These are phyloP conservation scores for Sungouiella blattae DNA, from an alignment of 805 yeast genomes.

Conservation along the genomic window DNA sequence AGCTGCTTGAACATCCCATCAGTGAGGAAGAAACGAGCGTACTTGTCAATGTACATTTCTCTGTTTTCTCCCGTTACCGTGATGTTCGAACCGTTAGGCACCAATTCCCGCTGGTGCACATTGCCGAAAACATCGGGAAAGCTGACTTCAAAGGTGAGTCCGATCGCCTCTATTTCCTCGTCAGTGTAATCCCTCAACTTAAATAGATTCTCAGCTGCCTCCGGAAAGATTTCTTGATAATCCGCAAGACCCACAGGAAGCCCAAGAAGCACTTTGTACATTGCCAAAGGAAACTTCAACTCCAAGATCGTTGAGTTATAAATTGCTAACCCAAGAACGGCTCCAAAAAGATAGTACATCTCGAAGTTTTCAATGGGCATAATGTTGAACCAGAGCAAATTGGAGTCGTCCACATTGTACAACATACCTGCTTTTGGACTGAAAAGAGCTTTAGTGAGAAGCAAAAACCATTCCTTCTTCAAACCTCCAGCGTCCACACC, in stretches of 20 bases:
- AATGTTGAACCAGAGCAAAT: constrained; percentile 71
- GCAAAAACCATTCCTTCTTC: constrained; percentile 87
- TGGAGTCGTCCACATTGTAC: constrained; percentile 61
- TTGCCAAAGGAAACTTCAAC: constrained; percentile 67
- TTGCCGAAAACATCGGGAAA: constrained; percentile 49
- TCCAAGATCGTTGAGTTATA: constrained; percentile 87
- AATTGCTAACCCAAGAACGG: constrained; percentile 83
- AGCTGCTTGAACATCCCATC: constrained; percentile 53
- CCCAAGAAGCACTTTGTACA: constrained; percentile 70
- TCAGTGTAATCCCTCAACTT: constrained; percentile 23
- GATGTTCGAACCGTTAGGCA: constrained; percentile 53
- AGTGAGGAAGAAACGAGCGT: constrained; percentile 59
- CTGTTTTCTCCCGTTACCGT: constrained; percentile 60
- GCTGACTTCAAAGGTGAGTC: constrained; percentile 57
- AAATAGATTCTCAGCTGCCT: constrained; percentile 41
- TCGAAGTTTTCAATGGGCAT: constrained; percentile 44
- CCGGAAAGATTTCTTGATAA: constrained; percentile 65
- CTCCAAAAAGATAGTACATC: constrained; percentile 75
- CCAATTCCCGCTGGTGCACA: constrained; percentile 45
- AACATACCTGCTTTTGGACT: constrained; percentile 68
- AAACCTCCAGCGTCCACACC: constrained; percentile 97
- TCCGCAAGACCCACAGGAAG: constrained; percentile 59
- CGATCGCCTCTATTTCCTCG: constrained; percentile 42
- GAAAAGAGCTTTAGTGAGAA: constrained; percentile 68
- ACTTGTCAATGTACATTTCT: constrained; percentile 56